Evolutionary conservation across 768 basidiomycete genomes (phyloP), one percentile per base, ranked within the genome.

Genomic region (Trametes sanguinea): DNA sequence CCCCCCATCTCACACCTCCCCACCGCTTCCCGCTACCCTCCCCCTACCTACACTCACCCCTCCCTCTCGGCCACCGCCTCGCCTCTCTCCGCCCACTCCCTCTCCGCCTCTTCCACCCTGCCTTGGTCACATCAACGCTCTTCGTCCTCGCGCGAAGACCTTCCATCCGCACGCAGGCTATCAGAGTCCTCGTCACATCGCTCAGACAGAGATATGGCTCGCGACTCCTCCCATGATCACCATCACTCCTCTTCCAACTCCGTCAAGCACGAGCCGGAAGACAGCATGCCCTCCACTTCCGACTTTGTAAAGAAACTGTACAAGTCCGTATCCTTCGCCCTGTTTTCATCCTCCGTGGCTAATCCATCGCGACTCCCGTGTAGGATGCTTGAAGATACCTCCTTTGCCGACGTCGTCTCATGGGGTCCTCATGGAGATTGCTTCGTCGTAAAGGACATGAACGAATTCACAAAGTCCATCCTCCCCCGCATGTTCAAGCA

Each of bases 391-490:
- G 90, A 94, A 73, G 92, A 95, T 68, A 82, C 83, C 32, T 71
- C 83, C 0, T 90, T 89, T 76, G 74, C 84, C 30, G 79, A 85
- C 30, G 84, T 94, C 50, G 92, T 95, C 6, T 86, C 84, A 1
- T 95, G 94, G 94, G 87, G 88, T 3, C 85, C 90, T 0, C 80
- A 82, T 50, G 92, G 93, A 37, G 92, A 95, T 72, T 90, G 88
- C 68, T 96, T 96, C 70, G 88, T 95, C 70, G 93, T 96, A 65
- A 95, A 95, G 83, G 94, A 95, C 79, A 95, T 95, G 91, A 95
- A 93, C 76, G 93, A 94, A 69, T 96, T 96, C 76, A 95, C 94
- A 40, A 94, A 93, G 75, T 85, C 82, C 73, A 81, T 95, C 72
- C 83, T 96, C 7, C 94, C 94, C 6, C 88, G 90, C 40, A 87